Evolutionary conservation across 805 yeast species (phyloP).

Genomic region (Pichia manshurica): DNA sequence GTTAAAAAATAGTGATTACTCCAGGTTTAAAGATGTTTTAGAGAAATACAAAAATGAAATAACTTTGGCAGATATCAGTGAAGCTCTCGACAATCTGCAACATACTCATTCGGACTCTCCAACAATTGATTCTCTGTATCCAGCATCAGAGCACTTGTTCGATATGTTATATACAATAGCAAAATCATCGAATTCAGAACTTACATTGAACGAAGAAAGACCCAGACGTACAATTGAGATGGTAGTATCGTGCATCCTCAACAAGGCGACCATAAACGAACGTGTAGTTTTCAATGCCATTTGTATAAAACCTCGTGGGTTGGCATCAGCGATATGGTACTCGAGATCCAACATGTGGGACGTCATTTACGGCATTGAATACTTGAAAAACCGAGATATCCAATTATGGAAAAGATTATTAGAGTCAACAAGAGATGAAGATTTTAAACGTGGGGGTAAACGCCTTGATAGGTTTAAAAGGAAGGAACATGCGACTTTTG

Average conservation of each 20-base stretch:
- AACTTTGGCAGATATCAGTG: constrained; percentile 2
- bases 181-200: neutral
- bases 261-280: neutral
- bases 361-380: constrained; percentile 14
- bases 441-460: constrained; percentile 20
- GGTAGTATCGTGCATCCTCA: neutral
- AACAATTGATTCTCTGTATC: neutral
- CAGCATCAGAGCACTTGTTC: neutral
- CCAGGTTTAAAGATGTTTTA: neutral
- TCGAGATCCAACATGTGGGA: constrained; percentile 12
- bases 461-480: constrained; percentile 28
- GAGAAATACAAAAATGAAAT: neutral
- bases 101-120: neutral
- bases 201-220: too few relatives aligned
- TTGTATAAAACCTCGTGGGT: constrained; percentile 3
- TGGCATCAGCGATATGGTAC: constrained; percentile 10
- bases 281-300: constrained; percentile 7
- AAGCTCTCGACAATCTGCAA: neutral
- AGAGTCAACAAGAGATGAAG: constrained; percentile 35
- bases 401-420: constrained; percentile 65
- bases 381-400: constrained; percentile 17
- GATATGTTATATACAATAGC: constrained; percentile 1
- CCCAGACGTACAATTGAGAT: neutral
- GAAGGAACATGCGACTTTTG: neutral
- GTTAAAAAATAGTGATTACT: constrained; percentile 2